Evolutionary conservation across 225 moss, liverwort and hornwort species (phyloP), one percentile per base, ranked within the genome.

Genomic region (Antitrichia curtipendula): DNA sequence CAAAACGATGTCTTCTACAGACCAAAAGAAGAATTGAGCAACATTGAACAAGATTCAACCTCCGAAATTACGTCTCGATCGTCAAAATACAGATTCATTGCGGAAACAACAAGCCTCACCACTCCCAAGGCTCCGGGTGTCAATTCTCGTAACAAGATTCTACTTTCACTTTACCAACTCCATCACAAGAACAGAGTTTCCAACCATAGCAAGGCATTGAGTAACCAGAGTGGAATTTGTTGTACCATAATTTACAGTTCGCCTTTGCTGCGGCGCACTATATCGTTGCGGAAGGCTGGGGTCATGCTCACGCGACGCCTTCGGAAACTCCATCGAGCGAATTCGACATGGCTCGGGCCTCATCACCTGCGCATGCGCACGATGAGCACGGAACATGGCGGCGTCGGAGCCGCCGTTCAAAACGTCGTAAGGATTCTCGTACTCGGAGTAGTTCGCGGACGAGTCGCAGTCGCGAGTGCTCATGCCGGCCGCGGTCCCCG

Each of bases 401-500:
- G 79, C 54, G 56, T 86, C 84, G 21, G 86, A 80, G 28, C 50
- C 76, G 16, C 50, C 76, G 50, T 63, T 72, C 14, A 61, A 47
- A 68, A 32, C 57, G 45, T 88, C 84, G 36, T 36, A 40, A 12
- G 85, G 80, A 58, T 81, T 88, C 75, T 89, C 89, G 50, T 52
- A 80, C 23, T 91, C 89, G 11, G 86, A 90, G 76, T 88, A 60
- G 52, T 82, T 86, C 71, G 36, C 78, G 31, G 86, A 87, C 57
- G 87, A 89, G 61, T 91, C 91, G 29, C 71, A 88, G 74, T 89
- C 91, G 47, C 84, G 88, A 17, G 84, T 91, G 81, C 89, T 92
- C 92, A 91, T 88, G 71, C 92, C 88, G 5, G 92, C 91, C 12
- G 92, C 91, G 6, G 62, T 91, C 19, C 91, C 92, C 45, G 92